These are phyloP conservation scores for Penicillium pancosmium DNA, from an alignment of 495 filamentous ascomycete genomes.

Conservation along the genomic window DNA sequence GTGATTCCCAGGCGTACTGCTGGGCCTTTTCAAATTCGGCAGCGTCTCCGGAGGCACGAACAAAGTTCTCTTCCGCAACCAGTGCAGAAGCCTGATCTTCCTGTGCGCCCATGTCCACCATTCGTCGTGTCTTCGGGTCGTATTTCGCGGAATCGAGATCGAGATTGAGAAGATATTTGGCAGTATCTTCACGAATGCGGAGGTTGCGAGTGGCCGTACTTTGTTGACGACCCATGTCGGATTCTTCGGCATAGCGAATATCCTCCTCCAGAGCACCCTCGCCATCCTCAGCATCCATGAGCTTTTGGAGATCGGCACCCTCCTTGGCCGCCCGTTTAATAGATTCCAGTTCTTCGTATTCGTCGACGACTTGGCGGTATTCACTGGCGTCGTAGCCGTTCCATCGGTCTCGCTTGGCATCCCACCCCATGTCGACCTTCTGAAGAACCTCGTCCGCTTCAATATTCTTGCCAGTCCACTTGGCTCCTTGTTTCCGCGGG, in stretches of 20 bases:
- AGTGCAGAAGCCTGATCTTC: slow-evolving; percentile 80
- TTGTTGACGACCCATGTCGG: slow-evolving; percentile 93
- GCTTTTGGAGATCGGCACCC: slow-evolving; percentile 42
- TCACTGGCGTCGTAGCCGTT: slow-evolving; percentile 92
- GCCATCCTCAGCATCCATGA: slow-evolving; percentile 55
- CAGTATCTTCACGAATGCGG: slow-evolving; percentile 92
- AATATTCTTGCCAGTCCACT: slow-evolving; percentile 91
- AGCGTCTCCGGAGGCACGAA: slow-evolving; percentile 88
- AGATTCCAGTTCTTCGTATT: slow-evolving; percentile 84
- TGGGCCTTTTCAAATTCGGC: slow-evolving; percentile 92
- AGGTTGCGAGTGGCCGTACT: slow-evolving; percentile 88
- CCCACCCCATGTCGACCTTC: slow-evolving; percentile 86
- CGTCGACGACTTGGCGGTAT: slow-evolving; percentile 81
- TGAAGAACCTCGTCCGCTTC: slow-evolving; percentile 89
- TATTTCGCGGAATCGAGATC: slow-evolving; percentile 97
- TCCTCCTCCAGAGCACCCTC: slow-evolving; percentile 65
- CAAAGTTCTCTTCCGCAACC: slow-evolving; percentile 93
- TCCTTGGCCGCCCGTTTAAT: slow-evolving; percentile 64
- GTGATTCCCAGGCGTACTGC: slow-evolving; percentile 91
- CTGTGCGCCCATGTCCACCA: slow-evolving; percentile 87
- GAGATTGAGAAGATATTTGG: slow-evolving; percentile 95
- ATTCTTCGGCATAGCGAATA: slow-evolving; percentile 89
- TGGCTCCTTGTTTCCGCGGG: slow-evolving; percentile 86
- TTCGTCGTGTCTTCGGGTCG: slow-evolving; percentile 93
- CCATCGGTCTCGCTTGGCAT: slow-evolving; percentile 98